Evolutionary conservation across 371 early-diverging fungal species (phyloP).

Genomic region (Thermomucor indicae-seudaticae): DNA sequence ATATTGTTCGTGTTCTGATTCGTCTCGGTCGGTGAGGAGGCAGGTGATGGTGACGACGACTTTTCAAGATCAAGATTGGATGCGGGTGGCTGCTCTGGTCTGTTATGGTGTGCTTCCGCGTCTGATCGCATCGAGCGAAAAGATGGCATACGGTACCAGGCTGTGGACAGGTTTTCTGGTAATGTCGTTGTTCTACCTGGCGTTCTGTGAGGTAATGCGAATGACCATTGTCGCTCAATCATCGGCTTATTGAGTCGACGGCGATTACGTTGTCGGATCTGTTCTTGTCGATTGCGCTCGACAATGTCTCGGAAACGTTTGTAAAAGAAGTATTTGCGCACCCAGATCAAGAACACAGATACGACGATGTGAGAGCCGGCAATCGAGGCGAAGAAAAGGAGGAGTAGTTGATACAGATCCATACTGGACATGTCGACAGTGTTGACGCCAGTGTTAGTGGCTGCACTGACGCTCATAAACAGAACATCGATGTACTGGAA

Average conservation of each 20-base stretch:
- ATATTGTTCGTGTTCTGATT: constrained; percentile 2
- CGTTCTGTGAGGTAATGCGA: background rate
- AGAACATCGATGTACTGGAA: constrained; percentile 26
- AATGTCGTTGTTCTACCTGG: too few species aligned
- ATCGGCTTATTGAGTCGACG: constrained; percentile 3
- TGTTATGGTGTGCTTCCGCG: background rate
- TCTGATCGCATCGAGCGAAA: background rate
- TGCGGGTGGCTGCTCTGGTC: background rate
- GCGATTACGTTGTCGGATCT: constrained; percentile 12
- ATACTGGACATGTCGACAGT: constrained; percentile 30
- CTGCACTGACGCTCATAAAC: constrained; percentile 30
- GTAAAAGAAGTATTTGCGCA: constrained; percentile 31
- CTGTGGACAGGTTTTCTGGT: background rate
- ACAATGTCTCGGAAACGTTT: constrained; percentile 31
- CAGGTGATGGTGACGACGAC: too few species aligned
- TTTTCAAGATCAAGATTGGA: too few species aligned
- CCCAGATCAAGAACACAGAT: constrained; percentile 26
- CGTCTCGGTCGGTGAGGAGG: too few species aligned
- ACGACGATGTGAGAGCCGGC: constrained; percentile 22
- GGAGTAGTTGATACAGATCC: constrained; percentile 22
- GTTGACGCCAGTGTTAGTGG: constrained; percentile 31
- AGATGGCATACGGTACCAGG: background rate
- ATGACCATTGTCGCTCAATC: background rate
- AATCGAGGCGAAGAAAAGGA: constrained; percentile 18
- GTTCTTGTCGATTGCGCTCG: constrained; percentile 13